Base-by-base conservation (phyloP, 345 rosid species). In the Murraya paniculata region DNA sequence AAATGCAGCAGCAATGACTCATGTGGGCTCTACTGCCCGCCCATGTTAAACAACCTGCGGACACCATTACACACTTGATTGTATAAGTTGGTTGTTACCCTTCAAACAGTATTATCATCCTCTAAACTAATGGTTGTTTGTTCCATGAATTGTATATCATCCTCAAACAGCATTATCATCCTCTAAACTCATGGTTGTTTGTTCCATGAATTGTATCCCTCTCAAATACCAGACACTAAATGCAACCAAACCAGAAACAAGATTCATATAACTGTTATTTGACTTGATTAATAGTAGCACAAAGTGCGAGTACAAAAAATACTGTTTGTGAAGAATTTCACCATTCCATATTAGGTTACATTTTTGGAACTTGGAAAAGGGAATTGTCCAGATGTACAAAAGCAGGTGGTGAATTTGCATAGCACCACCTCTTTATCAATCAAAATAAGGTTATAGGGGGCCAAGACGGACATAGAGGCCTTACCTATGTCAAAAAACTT, bases 1-100 rank as follows among this genome's bases (percentile, higher is more conserved):
- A 45, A 28, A n/a, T 64, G 25, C 77, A 45, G 60, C 59, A 64
- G 22, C 77, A 74, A 45, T 45, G 48, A 45, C 8, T 74, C 19
- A 1, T 30, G 68, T 39, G 68, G 38, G 57, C 22, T 27, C 77
- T 38, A 58, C 2, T 22, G 7, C 9, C 35, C 9, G 36, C 67
- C 3, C 66, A n/a, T 39, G 18, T 28, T 53, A 4, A 71, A 55
- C 8, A 55, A 72, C 8, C 28, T 53, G 25, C 41, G 30, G 14
- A 35, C 48, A 0, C 22, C n/a, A 30, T 55, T 27, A 30, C 3
- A 30, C 57, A 1, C 57, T 18, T 50, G 14, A 7, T 28, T 35
- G 65, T 4, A 24, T 24, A 19, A 19, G 30, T 67, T 39, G 28
- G 71, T 38, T 67, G 55, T 41, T 16, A 25, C 36, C 27, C 27